phyloP scores from a whole-genome alignment of 768 basidiomycete genomes.

The Tricholoma saponaceum region DNA sequence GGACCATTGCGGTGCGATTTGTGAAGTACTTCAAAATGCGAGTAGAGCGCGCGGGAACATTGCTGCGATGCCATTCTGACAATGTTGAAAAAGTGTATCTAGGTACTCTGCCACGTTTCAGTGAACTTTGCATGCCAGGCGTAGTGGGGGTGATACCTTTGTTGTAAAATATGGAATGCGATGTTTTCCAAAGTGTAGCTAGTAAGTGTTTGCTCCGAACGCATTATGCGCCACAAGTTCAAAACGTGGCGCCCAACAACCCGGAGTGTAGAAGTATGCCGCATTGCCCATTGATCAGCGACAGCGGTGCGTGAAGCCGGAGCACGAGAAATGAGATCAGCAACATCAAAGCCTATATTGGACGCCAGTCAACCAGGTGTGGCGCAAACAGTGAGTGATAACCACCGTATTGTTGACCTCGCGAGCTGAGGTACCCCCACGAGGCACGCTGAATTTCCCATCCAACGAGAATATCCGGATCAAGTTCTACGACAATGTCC shows the following conservation, averaged over 20 bases:
- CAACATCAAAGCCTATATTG: slow-evolving; percentile 65
- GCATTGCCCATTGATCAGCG: slow-evolving; percentile 66
- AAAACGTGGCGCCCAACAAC: slow-evolving; percentile 87
- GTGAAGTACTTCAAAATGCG: slow-evolving; percentile 60
- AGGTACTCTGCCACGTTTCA: slow-evolving; percentile 54
- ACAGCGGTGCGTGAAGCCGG: slow-evolving; percentile 37
- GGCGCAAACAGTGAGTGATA: slow-evolving; percentile 8
- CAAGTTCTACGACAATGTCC: slow-evolving; percentile 69
- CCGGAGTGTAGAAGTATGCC: slow-evolving; percentile 78
- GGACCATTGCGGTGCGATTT: slow-evolving; percentile 59
- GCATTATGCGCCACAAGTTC: slow-evolving; percentile 91
- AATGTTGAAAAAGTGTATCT: slow-evolving; percentile 61
- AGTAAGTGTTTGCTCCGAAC: slow-evolving; percentile 71
- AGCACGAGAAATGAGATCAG: slow-evolving; percentile 74
- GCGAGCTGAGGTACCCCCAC: slow-evolving; percentile 86
- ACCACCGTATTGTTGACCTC: slow-evolving; percentile 58
- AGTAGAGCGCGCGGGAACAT: slow-evolving; percentile 48
- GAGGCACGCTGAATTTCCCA: slow-evolving; percentile 89
- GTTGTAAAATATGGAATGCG: slow-evolving; percentile 72
- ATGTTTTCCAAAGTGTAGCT: slow-evolving; percentile 91
- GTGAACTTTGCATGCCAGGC: neutral
- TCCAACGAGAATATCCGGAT: slow-evolving; percentile 89
- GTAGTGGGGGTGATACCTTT: slow-evolving; percentile 49
- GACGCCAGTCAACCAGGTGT: neutral
- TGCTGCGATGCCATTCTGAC: slow-evolving; percentile 64